Conservation (phyloP, 2,329 filamentous ascomycete genomes). For the Venturia pyrina region DNA sequence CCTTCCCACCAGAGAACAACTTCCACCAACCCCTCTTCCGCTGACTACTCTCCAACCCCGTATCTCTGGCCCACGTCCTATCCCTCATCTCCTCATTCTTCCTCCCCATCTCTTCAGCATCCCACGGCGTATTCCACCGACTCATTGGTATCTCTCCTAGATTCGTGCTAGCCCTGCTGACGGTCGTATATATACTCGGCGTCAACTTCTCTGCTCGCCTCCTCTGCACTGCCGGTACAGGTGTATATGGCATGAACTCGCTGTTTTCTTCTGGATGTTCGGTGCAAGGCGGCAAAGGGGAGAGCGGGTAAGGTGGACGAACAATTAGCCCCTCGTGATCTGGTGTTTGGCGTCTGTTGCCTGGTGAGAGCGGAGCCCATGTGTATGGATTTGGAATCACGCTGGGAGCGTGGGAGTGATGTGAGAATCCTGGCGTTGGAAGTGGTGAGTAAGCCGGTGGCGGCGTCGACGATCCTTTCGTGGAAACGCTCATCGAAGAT, state of each 20-base stretch:
- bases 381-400: not conserved
- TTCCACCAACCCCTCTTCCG: conserved; percentile 3
- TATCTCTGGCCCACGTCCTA: conserved; percentile 18
- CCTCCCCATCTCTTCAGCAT: conserved; percentile 31
- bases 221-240: not conserved
- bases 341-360: not conserved
- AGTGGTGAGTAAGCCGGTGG: conserved; percentile 5
- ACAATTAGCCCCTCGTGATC: conserved; percentile 6
- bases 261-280: not conserved
- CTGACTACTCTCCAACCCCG: not conserved
- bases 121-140: conserved; percentile 33
- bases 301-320: conserved; percentile 3
- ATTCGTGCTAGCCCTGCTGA: conserved; percentile 34
- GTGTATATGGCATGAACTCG: not conserved
- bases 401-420: not conserved
- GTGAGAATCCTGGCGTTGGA: not conserved
- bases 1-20: not conserved
- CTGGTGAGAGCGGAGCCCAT: not conserved
- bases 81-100: conserved; percentile 30
- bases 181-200: conserved; percentile 33
- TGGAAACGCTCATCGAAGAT: conserved; percentile 10
- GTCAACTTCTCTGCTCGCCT: conserved; percentile 4
- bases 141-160: conserved; percentile 38
- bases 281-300: not conserved
- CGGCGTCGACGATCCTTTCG: conserved; percentile 5